Percentiles rank a stretch among this genome's conserved stretches.
phyloP scores from a whole-genome alignment of 768 basidiomycete genomes.

The Lactifluus hygrophoroides region DNA sequence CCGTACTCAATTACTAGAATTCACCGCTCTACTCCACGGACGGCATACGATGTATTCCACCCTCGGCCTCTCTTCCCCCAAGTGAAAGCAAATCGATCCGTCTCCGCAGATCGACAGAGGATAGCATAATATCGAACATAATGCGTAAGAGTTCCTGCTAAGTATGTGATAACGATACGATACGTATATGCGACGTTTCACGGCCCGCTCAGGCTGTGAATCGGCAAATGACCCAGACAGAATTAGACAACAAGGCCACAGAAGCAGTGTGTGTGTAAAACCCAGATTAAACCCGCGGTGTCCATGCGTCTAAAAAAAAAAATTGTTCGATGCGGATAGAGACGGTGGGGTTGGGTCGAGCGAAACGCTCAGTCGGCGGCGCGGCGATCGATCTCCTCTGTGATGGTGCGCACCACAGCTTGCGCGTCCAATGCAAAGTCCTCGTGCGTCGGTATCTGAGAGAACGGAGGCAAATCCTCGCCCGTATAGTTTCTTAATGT shows the following conservation, averaged over 20 bases:
- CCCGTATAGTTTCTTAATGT: conserved; percentile 12
- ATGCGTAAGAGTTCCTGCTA: neutral
- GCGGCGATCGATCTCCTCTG: conserved; percentile 2
- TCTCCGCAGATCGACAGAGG: neutral
- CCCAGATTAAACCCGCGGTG: too few species aligned
- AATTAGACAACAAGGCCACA: too few species aligned
- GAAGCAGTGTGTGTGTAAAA: too few species aligned
- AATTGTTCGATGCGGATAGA: too few species aligned
- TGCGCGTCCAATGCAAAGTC: conserved; percentile 12
- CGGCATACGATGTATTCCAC: neutral
- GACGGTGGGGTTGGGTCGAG: too few species aligned
- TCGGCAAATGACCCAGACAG: neutral
- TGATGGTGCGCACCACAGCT: conserved; percentile 13
- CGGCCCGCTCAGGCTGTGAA: neutral
- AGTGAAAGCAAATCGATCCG: too few species aligned
- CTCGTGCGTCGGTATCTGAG: neutral
- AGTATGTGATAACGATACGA: neutral
- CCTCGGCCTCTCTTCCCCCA: neutral
- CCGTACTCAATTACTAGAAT: neutral
- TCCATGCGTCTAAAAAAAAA: neutral
- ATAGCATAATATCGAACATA: neutral
- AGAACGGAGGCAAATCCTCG: neutral
- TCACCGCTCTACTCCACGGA: neutral
- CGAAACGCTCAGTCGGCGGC: neutral
- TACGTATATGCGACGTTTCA: neutral